Conservation (phyloP, 331 rosid species). For the Rosa hybrid region DNA sequence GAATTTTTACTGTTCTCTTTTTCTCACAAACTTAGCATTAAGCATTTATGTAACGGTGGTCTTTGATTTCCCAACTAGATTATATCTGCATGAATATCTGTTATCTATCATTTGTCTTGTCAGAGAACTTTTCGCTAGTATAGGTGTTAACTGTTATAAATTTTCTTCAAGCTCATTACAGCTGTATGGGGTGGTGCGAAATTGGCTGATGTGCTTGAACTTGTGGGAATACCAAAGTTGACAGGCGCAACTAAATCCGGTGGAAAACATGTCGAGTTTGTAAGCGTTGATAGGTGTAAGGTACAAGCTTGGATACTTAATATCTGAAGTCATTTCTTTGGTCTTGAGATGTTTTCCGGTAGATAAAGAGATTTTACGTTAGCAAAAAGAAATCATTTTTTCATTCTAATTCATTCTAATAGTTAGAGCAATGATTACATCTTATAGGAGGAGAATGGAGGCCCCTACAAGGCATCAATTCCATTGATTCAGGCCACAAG, state of each 20-base stretch:
- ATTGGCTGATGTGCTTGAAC: conserved; percentile 86
- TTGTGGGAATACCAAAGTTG: conserved; percentile 73
- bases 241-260: conserved; percentile 56
- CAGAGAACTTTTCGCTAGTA: conserved; percentile 14
- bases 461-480: conserved; percentile 96
- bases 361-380: background rate
- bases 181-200: conserved; percentile 98
- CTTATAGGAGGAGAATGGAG: conserved; percentile 87
- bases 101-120: background rate
- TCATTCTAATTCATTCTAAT: background rate
- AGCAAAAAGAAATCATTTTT: background rate
- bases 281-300: conserved; percentile 90
- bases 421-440: conserved; percentile 4
- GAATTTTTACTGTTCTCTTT: background rate
- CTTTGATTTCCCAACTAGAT: background rate
- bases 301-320: conserved; percentile 40
- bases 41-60: background rate
- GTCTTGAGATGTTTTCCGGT: conserved; percentile 14
- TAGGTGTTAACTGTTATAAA: conserved; percentile 6
- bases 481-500: conserved; percentile 89
- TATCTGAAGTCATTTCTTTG: conserved; percentile 1
- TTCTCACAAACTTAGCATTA: background rate
- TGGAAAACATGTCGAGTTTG: conserved; percentile 94
- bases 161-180: conserved; percentile 36
- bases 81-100: too few relatives aligned